Conservation (phyloP, 352 stramenopile species). For the Phytophthora pini region DNA sequence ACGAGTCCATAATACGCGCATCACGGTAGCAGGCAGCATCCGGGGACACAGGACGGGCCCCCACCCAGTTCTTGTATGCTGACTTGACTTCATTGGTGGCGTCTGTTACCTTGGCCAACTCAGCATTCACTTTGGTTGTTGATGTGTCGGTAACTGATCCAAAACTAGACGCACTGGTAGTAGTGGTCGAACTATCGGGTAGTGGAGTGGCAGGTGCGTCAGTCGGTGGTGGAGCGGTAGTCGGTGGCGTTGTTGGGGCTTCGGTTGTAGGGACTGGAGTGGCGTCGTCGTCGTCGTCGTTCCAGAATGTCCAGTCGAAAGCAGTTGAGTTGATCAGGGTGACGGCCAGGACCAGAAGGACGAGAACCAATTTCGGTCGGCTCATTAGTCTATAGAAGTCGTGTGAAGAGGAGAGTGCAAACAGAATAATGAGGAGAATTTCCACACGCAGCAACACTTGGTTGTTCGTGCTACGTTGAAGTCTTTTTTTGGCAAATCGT, state of each 20-base stretch:
- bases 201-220: neutral
- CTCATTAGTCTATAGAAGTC: constrained; percentile 13
- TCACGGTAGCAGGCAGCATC: constrained; percentile 60
- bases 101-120: constrained; percentile 9
- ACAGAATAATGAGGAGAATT: constrained; percentile 28
- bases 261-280: neutral
- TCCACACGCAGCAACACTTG: constrained; percentile 4
- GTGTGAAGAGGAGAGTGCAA: constrained; percentile 19
- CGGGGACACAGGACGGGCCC: constrained; percentile 16
- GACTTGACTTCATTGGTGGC: constrained; percentile 27
- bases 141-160: constrained; percentile 25
- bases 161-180: too few species aligned
- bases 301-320: constrained; percentile 37
- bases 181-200: too few species aligned
- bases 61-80: constrained; percentile 47
- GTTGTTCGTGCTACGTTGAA: constrained; percentile 14
- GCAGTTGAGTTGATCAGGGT: constrained; percentile 18
- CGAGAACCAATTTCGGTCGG: constrained; percentile 19
- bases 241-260: constrained; percentile 1
- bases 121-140: constrained; percentile 10
- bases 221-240: constrained; percentile 3
- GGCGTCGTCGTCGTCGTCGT: constrained; percentile 12
- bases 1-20: constrained; percentile 42
- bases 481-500: constrained; percentile 3
- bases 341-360: constrained; percentile 21